phyloP scores from a whole-genome alignment of 163 green algal genomes.

The Trebouxiophyceae sp. region DNA sequence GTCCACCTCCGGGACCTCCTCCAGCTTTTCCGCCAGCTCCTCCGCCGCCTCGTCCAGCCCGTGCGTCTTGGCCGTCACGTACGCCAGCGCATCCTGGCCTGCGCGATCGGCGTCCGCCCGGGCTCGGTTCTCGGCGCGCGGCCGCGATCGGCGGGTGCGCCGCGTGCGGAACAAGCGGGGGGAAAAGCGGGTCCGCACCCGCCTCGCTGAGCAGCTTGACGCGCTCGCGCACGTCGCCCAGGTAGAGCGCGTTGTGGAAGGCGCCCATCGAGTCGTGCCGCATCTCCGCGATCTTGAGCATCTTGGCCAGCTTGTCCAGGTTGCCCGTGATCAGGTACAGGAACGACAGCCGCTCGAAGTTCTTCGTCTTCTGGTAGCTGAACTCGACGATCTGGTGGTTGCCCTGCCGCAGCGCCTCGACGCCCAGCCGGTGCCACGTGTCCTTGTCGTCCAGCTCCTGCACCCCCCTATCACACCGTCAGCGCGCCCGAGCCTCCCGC shows the following conservation, averaged over 20 bases:
- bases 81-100: constrained; percentile 89
- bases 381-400: constrained; percentile 99
- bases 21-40: constrained; percentile 68
- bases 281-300: constrained; percentile 98
- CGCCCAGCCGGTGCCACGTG: constrained; percentile 89
- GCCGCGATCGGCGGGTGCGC: too few species aligned
- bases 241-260: constrained; percentile 96
- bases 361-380: constrained; percentile 98
- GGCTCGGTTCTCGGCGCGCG: too few species aligned
- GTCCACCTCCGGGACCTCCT: constrained; percentile 44
- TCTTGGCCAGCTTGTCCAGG: constrained; percentile 93
- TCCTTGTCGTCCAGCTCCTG: constrained; percentile 92
- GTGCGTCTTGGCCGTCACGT: constrained; percentile 80
- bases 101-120: too few species aligned
- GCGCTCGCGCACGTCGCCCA: constrained; percentile 84
- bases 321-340: constrained; percentile 95
- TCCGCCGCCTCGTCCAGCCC: constrained; percentile 78
- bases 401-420: constrained; percentile 93
- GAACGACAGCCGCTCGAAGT: constrained; percentile 96
- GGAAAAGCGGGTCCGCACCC: constrained; percentile 7
- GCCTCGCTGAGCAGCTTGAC: constrained; percentile 84
- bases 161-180: too few species aligned
- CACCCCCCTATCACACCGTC: too few species aligned
- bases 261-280: constrained; percentile 84
- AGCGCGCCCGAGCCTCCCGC: too few species aligned